phyloP scores from a whole-genome alignment of 495 filamentous ascomycete species.

The Hypoxylon intermedium region DNA sequence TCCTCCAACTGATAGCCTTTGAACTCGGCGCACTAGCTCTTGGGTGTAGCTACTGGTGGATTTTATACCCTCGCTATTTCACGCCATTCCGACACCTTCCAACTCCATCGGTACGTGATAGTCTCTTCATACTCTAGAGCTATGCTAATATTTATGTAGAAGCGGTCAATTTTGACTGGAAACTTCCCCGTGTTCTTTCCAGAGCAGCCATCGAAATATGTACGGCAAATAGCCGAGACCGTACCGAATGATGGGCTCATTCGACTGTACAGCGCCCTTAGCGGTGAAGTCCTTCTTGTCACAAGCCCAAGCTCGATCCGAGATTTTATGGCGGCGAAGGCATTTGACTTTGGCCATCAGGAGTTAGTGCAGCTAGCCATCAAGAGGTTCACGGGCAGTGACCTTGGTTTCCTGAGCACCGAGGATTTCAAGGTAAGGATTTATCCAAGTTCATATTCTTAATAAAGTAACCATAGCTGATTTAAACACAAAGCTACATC shows the following conservation, averaged over 20 bases:
- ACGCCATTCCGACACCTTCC: neutral
- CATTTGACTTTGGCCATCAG: neutral
- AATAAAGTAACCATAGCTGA: neutral
- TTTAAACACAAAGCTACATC: neutral
- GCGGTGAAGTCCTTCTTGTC: neutral
- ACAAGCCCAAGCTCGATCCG: neutral
- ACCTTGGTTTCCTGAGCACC: neutral
- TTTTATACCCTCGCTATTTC: neutral
- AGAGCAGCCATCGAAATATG: neutral
- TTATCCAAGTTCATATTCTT: neutral
- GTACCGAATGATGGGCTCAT: neutral
- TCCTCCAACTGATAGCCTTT: neutral
- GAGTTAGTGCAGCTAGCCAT: neutral
- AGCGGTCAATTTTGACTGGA: neutral
- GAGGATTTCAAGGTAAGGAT: neutral
- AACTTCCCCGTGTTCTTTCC: neutral
- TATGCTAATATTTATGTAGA: neutral
- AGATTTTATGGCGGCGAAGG: neutral
- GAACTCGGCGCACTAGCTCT: neutral
- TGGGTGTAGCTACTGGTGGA: neutral
- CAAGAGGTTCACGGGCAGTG: neutral
- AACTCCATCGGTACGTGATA: neutral
- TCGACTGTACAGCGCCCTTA: neutral
- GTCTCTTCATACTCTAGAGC: neutral
- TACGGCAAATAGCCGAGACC: neutral